A percentile compares a stretch with the other conserved stretches of the same genome.
phyloP scores from a whole-genome alignment of 2,329 filamentous ascomycete species.

The Cercospora beticola region DNA sequence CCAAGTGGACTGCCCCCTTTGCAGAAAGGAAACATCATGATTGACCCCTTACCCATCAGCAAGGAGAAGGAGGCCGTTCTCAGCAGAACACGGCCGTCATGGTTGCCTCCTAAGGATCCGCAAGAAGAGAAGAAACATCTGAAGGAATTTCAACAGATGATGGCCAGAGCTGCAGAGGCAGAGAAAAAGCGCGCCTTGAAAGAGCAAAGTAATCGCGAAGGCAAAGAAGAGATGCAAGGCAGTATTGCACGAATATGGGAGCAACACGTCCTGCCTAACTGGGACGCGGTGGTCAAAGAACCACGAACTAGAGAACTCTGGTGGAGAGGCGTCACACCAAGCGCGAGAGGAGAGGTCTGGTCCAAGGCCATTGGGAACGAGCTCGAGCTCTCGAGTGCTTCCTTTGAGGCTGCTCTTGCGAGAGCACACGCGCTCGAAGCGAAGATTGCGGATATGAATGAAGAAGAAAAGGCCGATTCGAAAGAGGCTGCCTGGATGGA shows the following conservation, averaged over 20 bases:
- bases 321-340: constrained; percentile 76
- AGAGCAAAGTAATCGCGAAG: constrained; percentile 54
- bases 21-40: constrained; percentile 74
- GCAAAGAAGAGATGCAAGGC: constrained; percentile 52
- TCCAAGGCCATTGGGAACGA: constrained; percentile 70
- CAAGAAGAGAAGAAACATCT: constrained; percentile 88
- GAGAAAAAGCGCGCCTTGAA: constrained; percentile 53
- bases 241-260: constrained; percentile 66
- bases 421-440: constrained; percentile 64
- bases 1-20: constrained; percentile 48
- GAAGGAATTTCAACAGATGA: constrained; percentile 81
- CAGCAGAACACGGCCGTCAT: constrained; percentile 73
- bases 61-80: constrained; percentile 85
- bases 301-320: constrained; percentile 72
- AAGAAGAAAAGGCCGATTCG: constrained; percentile 48
- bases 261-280: constrained; percentile 71
- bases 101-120: constrained; percentile 83
- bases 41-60: constrained; percentile 78
- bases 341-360: constrained; percentile 70
- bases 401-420: constrained; percentile 68
- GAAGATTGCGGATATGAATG: constrained; percentile 49
- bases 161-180: constrained; percentile 61
- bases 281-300: constrained; percentile 68
- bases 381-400: constrained; percentile 64
- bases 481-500: constrained; percentile 62